A percentile compares a stretch with the other conserved stretches of the same genome.
These are phyloP conservation scores for Pyrenopolyporus hunteri DNA, from an alignment of 495 filamentous ascomycete species.

Conservation along the genomic window DNA sequence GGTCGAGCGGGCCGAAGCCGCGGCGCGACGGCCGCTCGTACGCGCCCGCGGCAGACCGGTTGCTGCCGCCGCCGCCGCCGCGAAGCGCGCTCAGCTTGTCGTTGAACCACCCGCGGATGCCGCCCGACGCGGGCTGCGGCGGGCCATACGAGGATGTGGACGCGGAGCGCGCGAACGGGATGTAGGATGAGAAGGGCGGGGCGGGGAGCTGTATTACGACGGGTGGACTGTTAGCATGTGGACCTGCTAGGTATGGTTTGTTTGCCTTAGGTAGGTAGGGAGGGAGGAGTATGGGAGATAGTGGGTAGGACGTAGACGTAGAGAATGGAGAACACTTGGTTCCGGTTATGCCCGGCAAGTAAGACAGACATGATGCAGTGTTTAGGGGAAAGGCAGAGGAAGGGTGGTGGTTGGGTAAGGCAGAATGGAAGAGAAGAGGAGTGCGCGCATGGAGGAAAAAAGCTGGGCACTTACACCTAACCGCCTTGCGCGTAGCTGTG, in stretches of 20 bases:
- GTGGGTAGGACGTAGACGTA: too few species aligned
- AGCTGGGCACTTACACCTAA: slow-evolving; percentile 57
- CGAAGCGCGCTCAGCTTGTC: slow-evolving; percentile 56
- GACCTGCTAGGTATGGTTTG: slow-evolving; percentile 1
- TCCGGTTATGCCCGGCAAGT: slow-evolving; percentile 26
- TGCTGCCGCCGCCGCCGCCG: slow-evolving; percentile 54
- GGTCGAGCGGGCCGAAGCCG: slow-evolving; percentile 63
- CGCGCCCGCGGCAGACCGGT: slow-evolving; percentile 62
- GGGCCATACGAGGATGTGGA: slow-evolving; percentile 49
- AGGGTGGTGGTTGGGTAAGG: neutral
- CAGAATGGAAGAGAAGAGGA: neutral
- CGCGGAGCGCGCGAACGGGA: slow-evolving; percentile 53
- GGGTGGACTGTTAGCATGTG: neutral
- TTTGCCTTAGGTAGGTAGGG: neutral
- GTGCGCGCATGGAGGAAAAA: neutral
- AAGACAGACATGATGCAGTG: slow-evolving; percentile 28
- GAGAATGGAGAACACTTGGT: neutral
- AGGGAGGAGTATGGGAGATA: neutral
- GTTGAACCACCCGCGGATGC: slow-evolving; percentile 65
- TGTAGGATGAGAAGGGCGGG: slow-evolving; percentile 66
- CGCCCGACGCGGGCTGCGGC: slow-evolving; percentile 60
- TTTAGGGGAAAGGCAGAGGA: slow-evolving; percentile 39
- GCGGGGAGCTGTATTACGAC: slow-evolving; percentile 70
- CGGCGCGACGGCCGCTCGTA: slow-evolving; percentile 61
- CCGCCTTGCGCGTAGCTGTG: slow-evolving; percentile 64